phyloP scores from a whole-genome alignment of 139 green algal species.

The Picochlorum sp. region DNA sequence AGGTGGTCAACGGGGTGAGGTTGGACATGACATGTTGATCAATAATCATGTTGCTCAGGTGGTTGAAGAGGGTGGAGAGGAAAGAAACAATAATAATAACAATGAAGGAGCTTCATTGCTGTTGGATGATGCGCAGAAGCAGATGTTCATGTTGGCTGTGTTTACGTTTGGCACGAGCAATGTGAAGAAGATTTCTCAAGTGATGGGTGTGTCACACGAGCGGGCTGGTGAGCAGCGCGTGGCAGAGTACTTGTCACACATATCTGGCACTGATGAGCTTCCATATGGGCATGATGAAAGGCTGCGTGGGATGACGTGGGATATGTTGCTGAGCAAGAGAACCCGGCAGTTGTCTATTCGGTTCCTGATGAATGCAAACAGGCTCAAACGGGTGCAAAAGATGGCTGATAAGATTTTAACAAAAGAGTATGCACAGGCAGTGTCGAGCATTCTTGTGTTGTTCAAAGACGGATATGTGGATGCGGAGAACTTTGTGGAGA shows the following conservation, averaged over 20 bases:
- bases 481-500: conserved; percentile 3
- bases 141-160: neutral
- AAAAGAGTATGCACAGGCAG: neutral
- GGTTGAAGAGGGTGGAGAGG: too few relatives aligned
- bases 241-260: too few relatives aligned
- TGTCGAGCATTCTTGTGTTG: conserved; percentile 3
- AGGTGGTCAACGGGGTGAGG: neutral
- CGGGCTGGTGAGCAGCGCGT: too few relatives aligned
- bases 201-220: neutral
- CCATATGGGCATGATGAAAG: neutral
- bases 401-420: neutral
- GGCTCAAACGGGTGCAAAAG: conserved; percentile 3
- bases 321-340: neutral
- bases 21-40: neutral
- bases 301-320: neutral
- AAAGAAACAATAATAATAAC: too few relatives aligned
- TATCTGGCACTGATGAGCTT: neutral
- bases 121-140: neutral
- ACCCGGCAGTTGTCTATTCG: neutral
- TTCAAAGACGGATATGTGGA: conserved; percentile 3
- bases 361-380: conserved; percentile 1
- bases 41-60: too few relatives aligned
- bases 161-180: neutral
- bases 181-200: conserved; percentile 1
- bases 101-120: neutral